Base-by-base conservation (phyloP, 768 basidiomycete species). In the Auricularia sp. region DNA sequence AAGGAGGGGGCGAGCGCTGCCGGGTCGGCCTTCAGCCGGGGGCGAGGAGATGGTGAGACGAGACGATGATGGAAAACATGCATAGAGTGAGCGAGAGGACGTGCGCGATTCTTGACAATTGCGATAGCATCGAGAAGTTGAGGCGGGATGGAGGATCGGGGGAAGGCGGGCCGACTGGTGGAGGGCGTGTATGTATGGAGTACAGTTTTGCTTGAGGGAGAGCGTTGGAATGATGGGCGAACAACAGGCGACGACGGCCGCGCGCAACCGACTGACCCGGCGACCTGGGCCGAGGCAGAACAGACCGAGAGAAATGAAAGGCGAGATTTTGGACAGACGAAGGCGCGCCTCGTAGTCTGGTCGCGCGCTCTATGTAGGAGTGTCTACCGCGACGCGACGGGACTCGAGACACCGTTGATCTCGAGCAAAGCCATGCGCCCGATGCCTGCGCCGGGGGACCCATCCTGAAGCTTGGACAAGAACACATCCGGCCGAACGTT, bases 401-500 rank as follows among this genome's bases (percentile, higher is more conserved):
- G 62, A 59, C 18, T 29, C 47, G 51, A 60, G 36, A 58, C 63
- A 44, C 56, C 60, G 62, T 56, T 66, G 58, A 47, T 64, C 65
- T 54, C 60, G 63, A 58, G 56, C 54, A 36, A 59, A 29, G 47
- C 36, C 36, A 44, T 60, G 36, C 39, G 56, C 16, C n/a, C 59
- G 36, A 34, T 60, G 59, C 59, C 59, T 6, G 16, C 59, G 59
- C 33, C 29, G 11, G 33, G n/a, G 59, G 29, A 34, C 33, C 23
- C 34, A 12, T 18, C 29, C 16, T 61, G 59, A 21, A 21, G 59
- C 36, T 39, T 61, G 14, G 8, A 5, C 16, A 54, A 11, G 47
- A 51, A 51, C 11, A 11, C 16, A 18, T 51, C 47, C 10, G 72
- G 80, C 29, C 84, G 81, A 64, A 85, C 75, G 70, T 93, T 93